phyloP scores from a whole-genome alignment of 179 eudicot genomes.

The Vitellaria paradoxa region DNA sequence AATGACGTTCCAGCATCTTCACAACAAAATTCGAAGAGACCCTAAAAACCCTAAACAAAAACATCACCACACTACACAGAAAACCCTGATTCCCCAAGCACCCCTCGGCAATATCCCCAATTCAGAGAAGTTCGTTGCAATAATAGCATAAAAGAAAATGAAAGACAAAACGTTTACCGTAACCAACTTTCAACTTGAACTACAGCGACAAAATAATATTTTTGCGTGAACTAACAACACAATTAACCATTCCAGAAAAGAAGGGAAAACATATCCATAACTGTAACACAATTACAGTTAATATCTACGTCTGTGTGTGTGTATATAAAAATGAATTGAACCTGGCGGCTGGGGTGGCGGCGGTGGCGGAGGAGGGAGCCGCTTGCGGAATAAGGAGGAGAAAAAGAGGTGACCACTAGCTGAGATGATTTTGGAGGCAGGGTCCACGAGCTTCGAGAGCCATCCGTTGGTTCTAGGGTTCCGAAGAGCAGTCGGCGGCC shows the following conservation, averaged over 20 bases:
- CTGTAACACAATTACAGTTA: neutral
- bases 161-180: neutral
- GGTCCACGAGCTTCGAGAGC: constrained; percentile 72
- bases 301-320: no score
- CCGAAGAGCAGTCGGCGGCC: constrained; percentile 52
- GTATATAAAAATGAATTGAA: neutral
- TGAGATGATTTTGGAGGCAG: constrained; percentile 66
- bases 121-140: no score
- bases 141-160: neutral
- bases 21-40: neutral
- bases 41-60: neutral
- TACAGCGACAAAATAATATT: neutral
- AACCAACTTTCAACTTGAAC: neutral
- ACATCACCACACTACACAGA: neutral
- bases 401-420: constrained; percentile 61
- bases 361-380: constrained; percentile 51
- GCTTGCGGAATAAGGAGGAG: constrained; percentile 62
- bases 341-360: constrained; percentile 34
- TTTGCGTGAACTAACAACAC: neutral
- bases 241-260: neutral
- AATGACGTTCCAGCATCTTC: neutral
- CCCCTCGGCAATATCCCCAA: no score
- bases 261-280: neutral
- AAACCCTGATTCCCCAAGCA: constrained; percentile 6
- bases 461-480: constrained; percentile 34